Evolutionary conservation across 176 grass and related monocot genomes (phyloP).

Genomic region (Sorghum bicolor): Sorghum_bicolor_NCBIv3 NC_012871.2:16390501-16391000

Average conservation of each 20-base stretch:
- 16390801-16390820: background rate
- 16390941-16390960: constrained; percentile 26
- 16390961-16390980: background rate
- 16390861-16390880: background rate
- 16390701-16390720: too few relatives aligned
- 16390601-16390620: too few relatives aligned
- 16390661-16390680: too few relatives aligned
- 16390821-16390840: background rate
- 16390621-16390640: too few relatives aligned
- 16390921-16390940: background rate
- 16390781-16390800: background rate
- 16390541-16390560: too few relatives aligned
- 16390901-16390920: background rate
- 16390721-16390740: too few relatives aligned
- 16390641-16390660: too few relatives aligned
- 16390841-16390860: background rate
- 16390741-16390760: background rate
- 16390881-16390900: background rate
- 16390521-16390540: too few relatives aligned
- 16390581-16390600: too few relatives aligned
- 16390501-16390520: too few relatives aligned
- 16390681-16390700: too few relatives aligned
- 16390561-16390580: too few relatives aligned
- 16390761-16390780: background rate
- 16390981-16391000: background rate